Evolutionary conservation across 2,329 filamentous ascomycete species (phyloP).

Genomic region (Aspergillus caelatus): DNA sequence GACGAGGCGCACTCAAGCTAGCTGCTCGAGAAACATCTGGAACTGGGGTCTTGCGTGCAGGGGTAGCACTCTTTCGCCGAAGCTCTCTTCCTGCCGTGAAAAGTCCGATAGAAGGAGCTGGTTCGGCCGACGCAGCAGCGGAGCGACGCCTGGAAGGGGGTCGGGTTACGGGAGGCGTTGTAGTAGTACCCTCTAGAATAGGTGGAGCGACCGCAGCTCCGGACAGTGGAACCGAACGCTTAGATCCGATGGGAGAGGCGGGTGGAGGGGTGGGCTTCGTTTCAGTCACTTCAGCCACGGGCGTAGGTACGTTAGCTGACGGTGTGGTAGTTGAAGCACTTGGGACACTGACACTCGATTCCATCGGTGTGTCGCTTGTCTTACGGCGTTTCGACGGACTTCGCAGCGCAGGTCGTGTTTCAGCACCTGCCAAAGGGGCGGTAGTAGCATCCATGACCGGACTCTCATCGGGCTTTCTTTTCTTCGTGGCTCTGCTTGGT

Average conservation of each 20-base stretch:
- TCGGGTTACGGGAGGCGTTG: conserved; percentile 36
- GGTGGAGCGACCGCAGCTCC: not conserved
- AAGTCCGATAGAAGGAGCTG: conserved; percentile 17
- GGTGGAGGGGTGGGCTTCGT: conserved; percentile 20
- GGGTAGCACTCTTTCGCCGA: conserved; percentile 47
- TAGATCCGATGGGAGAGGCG: conserved; percentile 28
- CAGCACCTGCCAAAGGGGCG: conserved; percentile 19
- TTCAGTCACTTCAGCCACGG: conserved; percentile 24
- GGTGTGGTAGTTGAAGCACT: conserved; percentile 46
- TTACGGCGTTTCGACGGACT: conserved; percentile 43
- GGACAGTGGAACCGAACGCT: conserved; percentile 22
- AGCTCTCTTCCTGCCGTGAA: conserved; percentile 33
- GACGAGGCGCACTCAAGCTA: conserved; percentile 41
- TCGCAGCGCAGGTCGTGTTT: conserved; percentile 30
- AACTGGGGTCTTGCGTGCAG: conserved; percentile 41
- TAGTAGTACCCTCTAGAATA: conserved; percentile 7
- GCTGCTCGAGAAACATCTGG: conserved; percentile 46
- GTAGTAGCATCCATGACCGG: conserved; percentile 30
- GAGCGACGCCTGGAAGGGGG: conserved; percentile 38
- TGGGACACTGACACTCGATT: conserved; percentile 24
- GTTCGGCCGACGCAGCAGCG: conserved; percentile 31
- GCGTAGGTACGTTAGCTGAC: conserved; percentile 34
- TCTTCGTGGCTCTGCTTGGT: conserved; percentile 35
- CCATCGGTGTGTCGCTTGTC: conserved; percentile 36
- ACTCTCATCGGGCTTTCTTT: conserved; percentile 59